Conservation (phyloP, 257 asterid genomes). For the Lantana camara region DNA sequence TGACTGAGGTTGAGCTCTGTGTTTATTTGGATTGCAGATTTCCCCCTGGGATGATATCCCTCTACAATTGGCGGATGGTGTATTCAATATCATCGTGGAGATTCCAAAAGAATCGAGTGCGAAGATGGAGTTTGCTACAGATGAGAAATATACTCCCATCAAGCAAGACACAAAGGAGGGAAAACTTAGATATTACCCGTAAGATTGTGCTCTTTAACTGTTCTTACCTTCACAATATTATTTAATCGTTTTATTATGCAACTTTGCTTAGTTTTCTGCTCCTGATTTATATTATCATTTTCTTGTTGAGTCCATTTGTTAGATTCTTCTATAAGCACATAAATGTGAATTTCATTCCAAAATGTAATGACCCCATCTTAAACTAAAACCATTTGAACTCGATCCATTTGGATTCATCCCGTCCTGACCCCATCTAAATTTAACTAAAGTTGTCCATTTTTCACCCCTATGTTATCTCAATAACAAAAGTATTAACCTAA, state of each 20-base stretch:
- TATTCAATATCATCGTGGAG: constrained; percentile 84
- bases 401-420: too few species aligned
- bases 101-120: constrained; percentile 99
- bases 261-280: neutral
- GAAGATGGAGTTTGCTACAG: constrained; percentile 99
- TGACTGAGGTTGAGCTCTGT: constrained; percentile 12
- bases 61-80: constrained; percentile 72
- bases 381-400: too few species aligned
- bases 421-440: too few species aligned
- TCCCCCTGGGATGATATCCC: constrained; percentile 99
- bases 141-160: constrained; percentile 86
- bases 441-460: too few species aligned
- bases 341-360: neutral
- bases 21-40: constrained; percentile 50
- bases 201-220: constrained; percentile 31
- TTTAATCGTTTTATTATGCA: neutral
- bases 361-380: too few species aligned
- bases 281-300: neutral
- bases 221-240: neutral
- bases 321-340: neutral
- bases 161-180: constrained; percentile 99
- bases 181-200: constrained; percentile 94
- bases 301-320: neutral
- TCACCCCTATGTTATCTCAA: too few species aligned
- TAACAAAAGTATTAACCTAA: too few species aligned